Percentiles rank a stretch among this genome's conserved stretches.
Conservation (phyloP, 345 rosid species). For the Syzygium grande region DNA sequence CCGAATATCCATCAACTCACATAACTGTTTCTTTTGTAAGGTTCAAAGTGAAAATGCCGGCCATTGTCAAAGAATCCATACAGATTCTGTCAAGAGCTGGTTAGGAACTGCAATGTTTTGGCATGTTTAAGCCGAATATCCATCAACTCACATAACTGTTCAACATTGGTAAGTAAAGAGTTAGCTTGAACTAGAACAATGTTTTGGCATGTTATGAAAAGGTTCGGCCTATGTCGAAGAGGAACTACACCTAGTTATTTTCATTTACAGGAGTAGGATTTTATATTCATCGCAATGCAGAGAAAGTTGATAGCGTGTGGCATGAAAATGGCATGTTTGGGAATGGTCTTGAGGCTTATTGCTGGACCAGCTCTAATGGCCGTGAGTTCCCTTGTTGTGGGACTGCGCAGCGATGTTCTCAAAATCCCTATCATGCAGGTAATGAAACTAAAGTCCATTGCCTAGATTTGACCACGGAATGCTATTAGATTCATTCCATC, state of each 20-base stretch:
- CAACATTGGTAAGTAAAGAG: slow-evolving; percentile 50
- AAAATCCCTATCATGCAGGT: slow-evolving; percentile 29
- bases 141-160: too few species aligned
- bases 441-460: neutral
- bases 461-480: neutral
- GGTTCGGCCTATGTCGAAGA: neutral
- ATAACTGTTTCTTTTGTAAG: slow-evolving; percentile 10
- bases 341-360: slow-evolving; percentile 17
- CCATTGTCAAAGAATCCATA: slow-evolving; percentile 64
- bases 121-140: too few species aligned
- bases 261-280: neutral
- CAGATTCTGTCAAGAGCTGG: slow-evolving; percentile 70
- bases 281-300: slow-evolving; percentile 62
- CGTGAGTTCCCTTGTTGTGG: slow-evolving; percentile 16
- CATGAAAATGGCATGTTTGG: slow-evolving; percentile 26
- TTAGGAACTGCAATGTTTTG: slow-evolving; percentile 93
- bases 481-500: neutral
- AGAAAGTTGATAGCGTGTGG: slow-evolving; percentile 71
- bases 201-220: neutral
- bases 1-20: neutral
- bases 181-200: neutral
- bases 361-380: slow-evolving; percentile 34
- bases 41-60: slow-evolving; percentile 78
- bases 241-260: neutral
- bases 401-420: slow-evolving; percentile 22